Conservation (phyloP, 495 filamentous ascomycete genomes). For the Penicillium daleae region DNA sequence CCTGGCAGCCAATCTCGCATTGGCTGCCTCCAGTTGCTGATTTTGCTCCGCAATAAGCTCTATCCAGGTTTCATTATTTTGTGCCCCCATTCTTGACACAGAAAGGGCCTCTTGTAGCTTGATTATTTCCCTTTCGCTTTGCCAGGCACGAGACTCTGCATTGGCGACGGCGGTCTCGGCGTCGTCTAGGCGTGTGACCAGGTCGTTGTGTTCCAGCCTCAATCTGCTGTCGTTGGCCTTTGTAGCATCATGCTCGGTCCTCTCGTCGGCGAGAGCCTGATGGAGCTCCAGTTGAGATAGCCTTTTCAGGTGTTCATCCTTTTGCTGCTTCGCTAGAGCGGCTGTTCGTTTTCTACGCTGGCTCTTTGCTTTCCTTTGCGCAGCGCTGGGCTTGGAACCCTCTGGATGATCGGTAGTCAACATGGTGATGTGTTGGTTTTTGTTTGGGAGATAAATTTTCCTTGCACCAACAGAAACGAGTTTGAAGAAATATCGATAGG, state of each 20-base stretch:
- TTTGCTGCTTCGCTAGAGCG: background rate
- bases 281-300: background rate
- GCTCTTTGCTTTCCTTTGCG: background rate
- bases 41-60: background rate
- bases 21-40: background rate
- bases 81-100: background rate
- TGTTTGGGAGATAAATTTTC: background rate
- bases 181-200: background rate
- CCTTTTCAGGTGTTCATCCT: background rate
- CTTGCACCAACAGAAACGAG: background rate
- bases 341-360: background rate
- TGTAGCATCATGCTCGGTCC: background rate
- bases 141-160: background rate
- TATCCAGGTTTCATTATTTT: constrained; percentile 2
- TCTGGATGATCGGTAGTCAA: no score
- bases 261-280: background rate
- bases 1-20: background rate
- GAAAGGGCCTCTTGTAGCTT: background rate
- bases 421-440: background rate
- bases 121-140: background rate
- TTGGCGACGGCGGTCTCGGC: background rate
- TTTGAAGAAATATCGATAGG: background rate
- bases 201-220: background rate
- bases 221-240: background rate
- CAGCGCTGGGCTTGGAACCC: background rate